Conservation (phyloP, 2,329 filamentous ascomycete species). For the Dothidotthia symphoricarpi region DNA sequence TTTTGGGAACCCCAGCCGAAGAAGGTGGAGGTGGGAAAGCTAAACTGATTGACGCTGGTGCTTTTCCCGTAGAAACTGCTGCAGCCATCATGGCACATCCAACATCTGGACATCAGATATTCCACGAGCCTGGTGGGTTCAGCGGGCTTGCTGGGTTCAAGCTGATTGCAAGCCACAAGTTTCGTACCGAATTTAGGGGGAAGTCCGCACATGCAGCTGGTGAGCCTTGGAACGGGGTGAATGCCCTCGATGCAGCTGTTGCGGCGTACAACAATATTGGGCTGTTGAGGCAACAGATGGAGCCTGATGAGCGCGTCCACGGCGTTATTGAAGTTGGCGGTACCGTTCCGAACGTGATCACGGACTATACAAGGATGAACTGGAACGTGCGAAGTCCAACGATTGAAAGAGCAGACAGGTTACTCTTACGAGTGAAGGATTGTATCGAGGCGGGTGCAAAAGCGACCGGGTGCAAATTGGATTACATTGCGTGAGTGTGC, state of each 20-base stretch:
- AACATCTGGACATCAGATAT: conserved; percentile 12
- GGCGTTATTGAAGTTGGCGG: conserved; percentile 13
- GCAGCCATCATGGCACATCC: conserved; percentile 30
- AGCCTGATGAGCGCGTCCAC: conserved; percentile 15
- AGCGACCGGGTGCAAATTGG: conserved; percentile 25
- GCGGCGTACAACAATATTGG: conserved; percentile 38
- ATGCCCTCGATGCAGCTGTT: conserved; percentile 43
- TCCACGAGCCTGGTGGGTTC: conserved; percentile 13
- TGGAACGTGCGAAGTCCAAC: conserved; percentile 44
- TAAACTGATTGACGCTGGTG: conserved; percentile 47
- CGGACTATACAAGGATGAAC: conserved; percentile 42
- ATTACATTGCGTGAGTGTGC: conserved; percentile 37
- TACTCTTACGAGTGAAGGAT: conserved; percentile 32
- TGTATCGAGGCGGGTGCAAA: conserved; percentile 30
- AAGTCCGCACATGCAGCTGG: conserved; percentile 41
- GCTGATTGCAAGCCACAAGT: conserved; percentile 16
- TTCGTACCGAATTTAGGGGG: conserved; percentile 26
- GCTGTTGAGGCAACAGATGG: conserved; percentile 20
- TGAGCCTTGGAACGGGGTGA: conserved; percentile 42
- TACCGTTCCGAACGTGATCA: conserved; percentile 15
- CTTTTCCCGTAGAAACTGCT: conserved; percentile 33
- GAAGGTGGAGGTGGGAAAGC: conserved; percentile 56
- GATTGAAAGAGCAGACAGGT: conserved; percentile 19
- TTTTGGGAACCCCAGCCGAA: conserved; percentile 56
- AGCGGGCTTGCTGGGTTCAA: conserved; percentile 14